These are phyloP conservation scores for Tympanopsis confertula DNA, from an alignment of 2,329 filamentous ascomycete species.

Conservation along the genomic window DNA sequence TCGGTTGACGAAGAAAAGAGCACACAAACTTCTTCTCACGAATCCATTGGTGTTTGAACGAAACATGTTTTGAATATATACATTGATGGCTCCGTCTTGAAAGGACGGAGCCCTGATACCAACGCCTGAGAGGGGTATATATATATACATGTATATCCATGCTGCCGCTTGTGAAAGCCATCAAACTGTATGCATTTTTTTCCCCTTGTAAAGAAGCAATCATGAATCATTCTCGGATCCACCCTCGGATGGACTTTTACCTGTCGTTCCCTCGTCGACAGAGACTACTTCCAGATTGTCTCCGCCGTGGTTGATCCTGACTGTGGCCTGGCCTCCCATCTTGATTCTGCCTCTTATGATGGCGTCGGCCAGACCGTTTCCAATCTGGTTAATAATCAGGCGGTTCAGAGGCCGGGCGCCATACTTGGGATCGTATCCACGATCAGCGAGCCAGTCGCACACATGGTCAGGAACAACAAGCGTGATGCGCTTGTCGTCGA, in stretches of 20 bases:
- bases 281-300: slow-evolving; percentile 40
- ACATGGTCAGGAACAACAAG: slow-evolving; percentile 62
- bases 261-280: slow-evolving; percentile 3
- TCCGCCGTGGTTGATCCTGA: slow-evolving; percentile 54
- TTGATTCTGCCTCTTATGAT: slow-evolving; percentile 80
- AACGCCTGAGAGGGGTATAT: too few species aligned
- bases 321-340: slow-evolving; percentile 61
- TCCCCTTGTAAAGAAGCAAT: too few species aligned
- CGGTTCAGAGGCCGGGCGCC: slow-evolving; percentile 85
- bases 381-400: slow-evolving; percentile 79
- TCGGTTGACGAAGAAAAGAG: slow-evolving; percentile 13
- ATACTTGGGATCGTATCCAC: slow-evolving; percentile 82
- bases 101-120: too few species aligned
- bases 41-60: too few species aligned
- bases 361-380: slow-evolving; percentile 77
- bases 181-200: too few species aligned
- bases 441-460: slow-evolving; percentile 76
- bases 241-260: too few species aligned
- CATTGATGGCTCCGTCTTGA: too few species aligned
- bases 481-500: slow-evolving; percentile 75
- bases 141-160: too few species aligned
- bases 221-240: too few species aligned
- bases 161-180: too few species aligned
- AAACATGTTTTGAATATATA: too few species aligned
- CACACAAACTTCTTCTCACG: slow-evolving; percentile 8